Percentiles rank a stretch among this genome's conserved stretches.
phyloP scores from a whole-genome alignment of 805 yeast genomes.

The Priceomyces medius region DNA sequence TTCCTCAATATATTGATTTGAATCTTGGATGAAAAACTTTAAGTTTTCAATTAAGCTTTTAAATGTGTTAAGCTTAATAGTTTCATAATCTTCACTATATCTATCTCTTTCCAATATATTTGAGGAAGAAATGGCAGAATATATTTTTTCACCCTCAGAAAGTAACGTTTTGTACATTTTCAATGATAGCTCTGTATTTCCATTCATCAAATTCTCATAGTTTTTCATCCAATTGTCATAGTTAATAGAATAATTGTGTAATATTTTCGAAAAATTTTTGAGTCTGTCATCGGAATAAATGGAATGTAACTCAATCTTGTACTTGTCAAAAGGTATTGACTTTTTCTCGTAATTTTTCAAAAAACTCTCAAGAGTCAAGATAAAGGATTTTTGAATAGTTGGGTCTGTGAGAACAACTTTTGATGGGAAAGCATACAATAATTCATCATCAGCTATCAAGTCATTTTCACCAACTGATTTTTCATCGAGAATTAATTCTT shows the following conservation, averaged over 20 bases:
- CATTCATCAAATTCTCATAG: slow-evolving; percentile 39
- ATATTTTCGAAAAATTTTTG: slow-evolving; percentile 29
- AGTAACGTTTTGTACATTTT: slow-evolving; percentile 44
- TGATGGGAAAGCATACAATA: slow-evolving; percentile 54
- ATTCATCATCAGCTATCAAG: slow-evolving; percentile 52
- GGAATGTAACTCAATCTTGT: slow-evolving; percentile 44
- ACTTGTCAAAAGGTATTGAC: slow-evolving; percentile 7
- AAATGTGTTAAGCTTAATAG: slow-evolving; percentile 18
- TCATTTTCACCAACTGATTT: slow-evolving; percentile 31
- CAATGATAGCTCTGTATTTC: slow-evolving; percentile 46
- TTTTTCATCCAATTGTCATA: slow-evolving; percentile 52
- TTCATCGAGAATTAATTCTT: slow-evolving; percentile 35
- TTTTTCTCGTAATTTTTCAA: slow-evolving; percentile 18
- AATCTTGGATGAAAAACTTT: slow-evolving; percentile 40
- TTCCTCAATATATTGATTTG: slow-evolving; percentile 53
- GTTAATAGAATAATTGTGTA: slow-evolving; percentile 44
- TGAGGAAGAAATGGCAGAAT: slow-evolving; percentile 34
- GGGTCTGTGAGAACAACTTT: slow-evolving; percentile 41
- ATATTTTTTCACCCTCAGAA: slow-evolving; percentile 55
- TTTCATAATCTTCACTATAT: slow-evolving; percentile 9
- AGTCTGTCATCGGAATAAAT: slow-evolving; percentile 56
- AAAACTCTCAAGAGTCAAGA: slow-evolving; percentile 29
- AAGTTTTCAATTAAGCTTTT: slow-evolving; percentile 29
- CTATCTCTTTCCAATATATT: slow-evolving; percentile 13
- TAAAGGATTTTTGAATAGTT: slow-evolving; percentile 29